phyloP scores from a whole-genome alignment of 78 protist genomes.

The Tieghemostelium lacteum region DNA sequence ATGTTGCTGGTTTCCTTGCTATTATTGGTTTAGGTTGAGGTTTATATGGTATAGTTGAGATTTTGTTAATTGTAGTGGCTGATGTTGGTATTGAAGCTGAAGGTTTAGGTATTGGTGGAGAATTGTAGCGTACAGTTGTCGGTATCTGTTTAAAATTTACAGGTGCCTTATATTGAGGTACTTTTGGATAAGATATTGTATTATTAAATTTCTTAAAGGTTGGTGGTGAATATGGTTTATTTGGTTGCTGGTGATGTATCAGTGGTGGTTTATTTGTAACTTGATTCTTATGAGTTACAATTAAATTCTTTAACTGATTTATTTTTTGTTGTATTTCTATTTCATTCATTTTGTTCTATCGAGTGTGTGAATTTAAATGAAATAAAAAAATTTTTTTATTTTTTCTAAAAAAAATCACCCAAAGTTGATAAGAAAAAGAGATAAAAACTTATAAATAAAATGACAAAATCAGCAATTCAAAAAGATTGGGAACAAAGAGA shows the following conservation, averaged over 20 bases:
- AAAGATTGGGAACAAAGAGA: slow-evolving; percentile 85
- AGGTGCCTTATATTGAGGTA: no score
- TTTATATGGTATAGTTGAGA: no score
- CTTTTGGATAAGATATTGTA: no score
- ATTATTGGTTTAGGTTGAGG: neutral
- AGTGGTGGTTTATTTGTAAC: neutral
- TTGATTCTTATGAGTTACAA: neutral
- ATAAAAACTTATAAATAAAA: no score
- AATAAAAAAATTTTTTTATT: no score
- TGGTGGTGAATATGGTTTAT: neutral
- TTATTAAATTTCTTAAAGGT: neutral
- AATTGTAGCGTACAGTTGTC: no score
- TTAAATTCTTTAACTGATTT: neutral
- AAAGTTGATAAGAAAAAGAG: no score
- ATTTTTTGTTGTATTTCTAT: neutral
- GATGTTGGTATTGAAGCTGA: no score
- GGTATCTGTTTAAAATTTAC: no score
- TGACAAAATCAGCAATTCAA: slow-evolving; percentile 46
- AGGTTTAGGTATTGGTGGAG: no score
- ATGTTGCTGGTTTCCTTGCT: neutral
- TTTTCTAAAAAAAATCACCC: no score
- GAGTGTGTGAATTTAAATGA: neutral
- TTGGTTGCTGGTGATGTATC: neutral
- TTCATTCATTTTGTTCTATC: neutral
- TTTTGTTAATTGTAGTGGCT: no score